These are phyloP conservation scores for Pueraria montana DNA, from an alignment of 306 rosid species.

Conservation along the genomic window DNA sequence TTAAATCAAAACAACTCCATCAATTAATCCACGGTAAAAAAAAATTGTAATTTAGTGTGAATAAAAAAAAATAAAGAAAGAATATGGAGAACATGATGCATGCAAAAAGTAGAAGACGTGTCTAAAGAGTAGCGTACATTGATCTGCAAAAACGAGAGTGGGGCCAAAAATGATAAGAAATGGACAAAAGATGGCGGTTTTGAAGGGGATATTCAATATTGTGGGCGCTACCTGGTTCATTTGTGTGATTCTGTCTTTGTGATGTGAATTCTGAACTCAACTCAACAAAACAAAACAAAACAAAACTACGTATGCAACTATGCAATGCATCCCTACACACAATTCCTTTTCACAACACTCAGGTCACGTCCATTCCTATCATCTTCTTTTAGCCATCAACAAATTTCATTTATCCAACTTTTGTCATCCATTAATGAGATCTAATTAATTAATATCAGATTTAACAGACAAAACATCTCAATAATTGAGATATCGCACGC, in stretches of 20 bases:
- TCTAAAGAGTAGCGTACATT: conserved; percentile 10
- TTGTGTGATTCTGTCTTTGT: conserved; percentile 5
- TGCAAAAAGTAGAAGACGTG: conserved; percentile 32
- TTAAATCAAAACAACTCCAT: too few relatives aligned
- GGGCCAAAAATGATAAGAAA: conserved; percentile 44
- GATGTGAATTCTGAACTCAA: not conserved
- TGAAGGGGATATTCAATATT: conserved; percentile 46
- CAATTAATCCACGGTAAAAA: too few relatives aligned
- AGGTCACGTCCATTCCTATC: conserved; percentile 17
- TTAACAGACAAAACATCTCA: not conserved
- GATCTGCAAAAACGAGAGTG: conserved; percentile 37
- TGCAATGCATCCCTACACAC: too few relatives aligned
- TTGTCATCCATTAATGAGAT: too few relatives aligned
- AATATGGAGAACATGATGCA: not conserved
- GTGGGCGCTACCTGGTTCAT: conserved; percentile 64
- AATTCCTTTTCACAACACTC: not conserved
- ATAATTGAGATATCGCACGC: conserved; percentile 10
- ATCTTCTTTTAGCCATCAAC: conserved; percentile 27
- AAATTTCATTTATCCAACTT: conserved; percentile 2
- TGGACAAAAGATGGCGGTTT: conserved; percentile 60
- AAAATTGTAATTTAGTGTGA: too few relatives aligned
- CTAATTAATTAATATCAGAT: conserved; percentile 3
- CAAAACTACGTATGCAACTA: too few relatives aligned
- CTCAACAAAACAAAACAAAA: too few relatives aligned
- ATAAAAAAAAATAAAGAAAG: too few relatives aligned